These are phyloP conservation scores for Parascedosporium putredinis DNA, from an alignment of 2,329 filamentous ascomycete genomes.

Conservation along the genomic window DNA sequence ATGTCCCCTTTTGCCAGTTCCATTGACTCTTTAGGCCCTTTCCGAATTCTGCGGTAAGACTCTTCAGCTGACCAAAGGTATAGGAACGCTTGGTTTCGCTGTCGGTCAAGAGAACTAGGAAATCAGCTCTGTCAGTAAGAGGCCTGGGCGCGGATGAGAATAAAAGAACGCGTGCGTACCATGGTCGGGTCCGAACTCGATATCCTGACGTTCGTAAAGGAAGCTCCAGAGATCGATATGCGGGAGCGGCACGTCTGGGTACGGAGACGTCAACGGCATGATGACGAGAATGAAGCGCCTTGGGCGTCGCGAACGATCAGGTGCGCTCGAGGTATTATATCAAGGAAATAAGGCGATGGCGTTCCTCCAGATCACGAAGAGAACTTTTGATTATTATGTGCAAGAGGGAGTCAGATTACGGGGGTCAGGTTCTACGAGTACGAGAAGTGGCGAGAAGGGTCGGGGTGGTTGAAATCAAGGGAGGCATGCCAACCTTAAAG, in stretches of 20 bases:
- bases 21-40: constrained; percentile 64
- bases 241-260: constrained; percentile 58
- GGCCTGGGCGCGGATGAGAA: background rate
- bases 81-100: constrained; percentile 57
- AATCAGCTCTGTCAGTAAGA: background rate
- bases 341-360: too few relatives aligned
- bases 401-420: too few relatives aligned
- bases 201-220: constrained; percentile 61
- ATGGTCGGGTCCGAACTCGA: constrained; percentile 60
- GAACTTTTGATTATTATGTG: too few relatives aligned
- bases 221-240: constrained; percentile 68
- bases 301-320: background rate
- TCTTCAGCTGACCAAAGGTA: constrained; percentile 58
- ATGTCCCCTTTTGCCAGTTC: constrained; percentile 80
- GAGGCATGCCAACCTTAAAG: too few relatives aligned
- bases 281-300: background rate
- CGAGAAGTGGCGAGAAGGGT: too few relatives aligned
- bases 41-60: constrained; percentile 63
- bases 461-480: too few relatives aligned
- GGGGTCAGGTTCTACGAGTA: too few relatives aligned
- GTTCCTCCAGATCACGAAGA: too few relatives aligned
- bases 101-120: constrained; percentile 66
- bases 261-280: constrained; percentile 65
- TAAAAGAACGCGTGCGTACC: constrained; percentile 35
- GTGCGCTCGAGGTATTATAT: too few relatives aligned